phyloP scores from a whole-genome alignment of 2,329 filamentous ascomycete species.

The Pezicula carpinea region DNA sequence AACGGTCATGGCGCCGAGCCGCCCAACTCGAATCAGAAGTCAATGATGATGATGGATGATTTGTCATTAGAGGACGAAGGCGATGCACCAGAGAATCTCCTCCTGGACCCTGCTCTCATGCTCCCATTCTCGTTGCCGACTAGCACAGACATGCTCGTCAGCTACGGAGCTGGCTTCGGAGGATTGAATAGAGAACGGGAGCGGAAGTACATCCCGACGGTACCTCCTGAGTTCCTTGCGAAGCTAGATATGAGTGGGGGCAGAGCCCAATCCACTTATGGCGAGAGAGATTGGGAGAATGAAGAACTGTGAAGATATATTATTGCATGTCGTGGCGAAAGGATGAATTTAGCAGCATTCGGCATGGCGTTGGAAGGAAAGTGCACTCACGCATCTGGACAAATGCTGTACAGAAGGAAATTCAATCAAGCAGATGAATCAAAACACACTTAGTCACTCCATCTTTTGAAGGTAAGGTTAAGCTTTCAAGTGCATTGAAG shows the following conservation, averaged over 20 bases:
- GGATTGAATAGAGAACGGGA: conserved; percentile 88
- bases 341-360: conserved; percentile 3
- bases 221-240: conserved; percentile 87
- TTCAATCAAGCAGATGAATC: too few species aligned
- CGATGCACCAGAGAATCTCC: conserved; percentile 67
- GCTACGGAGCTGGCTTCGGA: conserved; percentile 90
- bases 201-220: conserved; percentile 91
- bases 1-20: conserved; percentile 41
- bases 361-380: conserved; percentile 8
- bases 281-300: conserved; percentile 63
- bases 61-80: conserved; percentile 47
- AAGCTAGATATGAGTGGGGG: conserved; percentile 64
- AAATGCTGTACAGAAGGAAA: too few species aligned
- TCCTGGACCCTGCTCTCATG: conserved; percentile 86
- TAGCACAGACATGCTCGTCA: conserved; percentile 94
- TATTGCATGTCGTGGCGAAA: background rate
- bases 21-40: conserved; percentile 34
- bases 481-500: too few species aligned
- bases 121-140: conserved; percentile 93
- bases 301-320: conserved; percentile 40
- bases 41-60: conserved; percentile 20
- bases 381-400: background rate
- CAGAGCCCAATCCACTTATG: conserved; percentile 51
- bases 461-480: too few species aligned
- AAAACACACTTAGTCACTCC: too few species aligned